Base-by-base conservation (phyloP, 495 filamentous ascomycete species). In the Aspergillus indologenus region DNA sequence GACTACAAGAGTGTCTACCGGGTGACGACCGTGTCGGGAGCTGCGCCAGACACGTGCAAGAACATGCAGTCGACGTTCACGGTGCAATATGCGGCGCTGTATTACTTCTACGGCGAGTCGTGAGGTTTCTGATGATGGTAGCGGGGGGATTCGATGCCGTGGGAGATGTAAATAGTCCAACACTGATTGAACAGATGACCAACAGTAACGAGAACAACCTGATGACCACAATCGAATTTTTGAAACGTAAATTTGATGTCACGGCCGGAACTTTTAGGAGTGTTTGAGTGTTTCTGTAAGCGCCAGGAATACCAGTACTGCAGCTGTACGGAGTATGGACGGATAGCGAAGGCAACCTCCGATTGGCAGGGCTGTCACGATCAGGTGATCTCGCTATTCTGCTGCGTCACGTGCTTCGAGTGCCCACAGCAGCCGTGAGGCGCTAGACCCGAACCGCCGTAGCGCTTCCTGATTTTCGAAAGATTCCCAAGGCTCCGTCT, bases 71-170 rank as follows among this genome's bases (percentile, higher is more conserved):
- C 74, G 26, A 53, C 65, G 5, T 92, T 98, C 61, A 70, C 83
- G 51, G 82, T 95, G 34, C 77, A 91, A 68, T 98, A 98, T 73
- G 79, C 90, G 14, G 85, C 93, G 8, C 85, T 91, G 78, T 98
- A 91, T 50, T 83, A 75, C 61, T 74, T 83, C 58, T 83, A 65
- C 68, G 75, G 73, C 14, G 79, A 79, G 26, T 75, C 61, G 43
- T 65, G 22, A 14, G 63, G 61, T 14, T n/a, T n/a, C n/a, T 1
- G 23, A 29, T 4, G 18, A 51, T 18, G 48, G 24, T 18, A 15
- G 48, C 2, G 3, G 12, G 1, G 47, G 47, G 48, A 18, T 50
- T 26, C 3, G 1, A 5, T 47, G 45, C 1, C 70, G 68, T 58
- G 48, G 57, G 64, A 48, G 23, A 12, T 58, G 31, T 52, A 53